These are phyloP conservation scores for Lecanosticta acicola DNA, from an alignment of 2,329 filamentous ascomycete genomes.

Conservation along the genomic window DNA sequence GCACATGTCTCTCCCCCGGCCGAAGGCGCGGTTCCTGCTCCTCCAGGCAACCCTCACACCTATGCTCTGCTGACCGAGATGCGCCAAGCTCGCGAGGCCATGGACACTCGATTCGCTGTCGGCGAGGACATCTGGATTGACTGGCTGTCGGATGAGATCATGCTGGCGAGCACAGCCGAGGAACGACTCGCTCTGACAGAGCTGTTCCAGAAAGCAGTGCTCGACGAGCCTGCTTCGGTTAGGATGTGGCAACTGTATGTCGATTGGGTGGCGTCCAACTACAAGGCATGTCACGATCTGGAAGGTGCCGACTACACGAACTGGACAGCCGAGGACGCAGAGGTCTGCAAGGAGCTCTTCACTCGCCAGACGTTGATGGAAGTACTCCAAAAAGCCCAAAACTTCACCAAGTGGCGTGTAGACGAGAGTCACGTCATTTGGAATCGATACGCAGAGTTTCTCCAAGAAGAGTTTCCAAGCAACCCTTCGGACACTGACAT, in stretches of 20 bases:
- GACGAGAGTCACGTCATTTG: conserved; percentile 73
- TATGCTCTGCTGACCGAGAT: conserved; percentile 44
- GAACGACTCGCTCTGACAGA: conserved; percentile 66
- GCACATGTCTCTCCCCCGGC: conserved; percentile 34
- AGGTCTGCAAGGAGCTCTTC: conserved; percentile 66
- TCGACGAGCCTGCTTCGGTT: conserved; percentile 66
- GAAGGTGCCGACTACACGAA: conserved; percentile 42
- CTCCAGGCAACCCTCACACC: conserved; percentile 31
- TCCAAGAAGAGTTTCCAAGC: conserved; percentile 61
- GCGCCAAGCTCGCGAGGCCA: conserved; percentile 50
- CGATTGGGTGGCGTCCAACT: conserved; percentile 69
- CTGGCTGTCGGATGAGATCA: conserved; percentile 67
- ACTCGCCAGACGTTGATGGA: conserved; percentile 60
- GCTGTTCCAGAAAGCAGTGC: conserved; percentile 62
- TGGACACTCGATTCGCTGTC: conserved; percentile 61
- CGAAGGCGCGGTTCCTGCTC: conserved; percentile 15
- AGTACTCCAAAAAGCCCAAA: conserved; percentile 66
- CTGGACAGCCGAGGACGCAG: conserved; percentile 61
- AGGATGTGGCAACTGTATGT: conserved; percentile 73
- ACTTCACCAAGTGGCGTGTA: conserved; percentile 66
- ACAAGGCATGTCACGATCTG: conserved; percentile 56
- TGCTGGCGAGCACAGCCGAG: conserved; percentile 56
- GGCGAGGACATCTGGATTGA: conserved; percentile 74
- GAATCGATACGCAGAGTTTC: conserved; percentile 66
- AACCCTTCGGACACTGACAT: conserved; percentile 53